Conservation (phyloP, 1,139 yeast genomes). For the Candida sp. region DNA sequence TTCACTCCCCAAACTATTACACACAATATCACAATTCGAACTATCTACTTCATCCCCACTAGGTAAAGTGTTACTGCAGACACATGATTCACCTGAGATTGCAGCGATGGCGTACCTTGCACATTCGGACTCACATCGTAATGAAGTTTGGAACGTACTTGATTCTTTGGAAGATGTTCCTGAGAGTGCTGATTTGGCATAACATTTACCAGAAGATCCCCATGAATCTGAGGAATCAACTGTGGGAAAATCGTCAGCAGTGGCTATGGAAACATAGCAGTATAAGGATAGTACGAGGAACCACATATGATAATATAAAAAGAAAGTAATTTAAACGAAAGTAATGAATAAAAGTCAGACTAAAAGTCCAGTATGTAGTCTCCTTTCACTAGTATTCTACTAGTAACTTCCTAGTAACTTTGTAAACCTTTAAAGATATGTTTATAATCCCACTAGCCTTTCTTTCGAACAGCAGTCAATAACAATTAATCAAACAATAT, state of each 20-base stretch:
- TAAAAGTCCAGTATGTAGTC: no score
- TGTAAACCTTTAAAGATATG: no score
- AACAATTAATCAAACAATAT: not conserved
- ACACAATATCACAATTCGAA: constrained; percentile 44
- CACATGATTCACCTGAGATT: constrained; percentile 53
- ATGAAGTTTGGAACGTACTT: constrained; percentile 48
- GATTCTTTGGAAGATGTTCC: constrained; percentile 22
- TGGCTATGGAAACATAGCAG: not conserved
- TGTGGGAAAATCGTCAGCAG: not conserved
- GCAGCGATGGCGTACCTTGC: constrained; percentile 49
- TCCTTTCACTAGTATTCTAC: no score
- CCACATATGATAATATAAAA: not conserved
- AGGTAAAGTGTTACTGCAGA: constrained; percentile 54
- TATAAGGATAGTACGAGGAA: not conserved
- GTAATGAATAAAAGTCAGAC: no score
- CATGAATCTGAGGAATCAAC: constrained; percentile 10
- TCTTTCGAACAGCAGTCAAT: not conserved
- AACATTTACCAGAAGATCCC: constrained; percentile 33
- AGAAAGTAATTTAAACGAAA: not conserved
- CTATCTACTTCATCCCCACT: constrained; percentile 22
- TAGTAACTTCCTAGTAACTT: no score
- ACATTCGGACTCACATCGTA: constrained; percentile 48
- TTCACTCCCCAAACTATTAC: constrained; percentile 57
- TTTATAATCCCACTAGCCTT: not conserved
- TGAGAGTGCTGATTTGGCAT: constrained; percentile 18